Conservation (phyloP, 257 asterid species). For the Jaltomata sinuosa region DNA sequence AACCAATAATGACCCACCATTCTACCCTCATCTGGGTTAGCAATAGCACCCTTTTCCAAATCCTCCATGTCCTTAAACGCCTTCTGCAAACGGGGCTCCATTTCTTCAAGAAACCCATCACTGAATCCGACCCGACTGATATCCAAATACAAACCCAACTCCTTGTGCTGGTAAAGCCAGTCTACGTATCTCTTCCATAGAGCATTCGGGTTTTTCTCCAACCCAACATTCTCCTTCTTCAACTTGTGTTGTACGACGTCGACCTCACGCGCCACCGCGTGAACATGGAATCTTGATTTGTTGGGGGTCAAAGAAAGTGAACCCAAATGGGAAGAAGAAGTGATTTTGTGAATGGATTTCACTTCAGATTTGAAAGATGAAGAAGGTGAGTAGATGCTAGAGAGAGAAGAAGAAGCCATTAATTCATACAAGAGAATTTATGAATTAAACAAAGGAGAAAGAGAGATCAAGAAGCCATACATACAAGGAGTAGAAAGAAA, state of each 20-base stretch:
- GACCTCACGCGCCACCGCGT: conserved; percentile 75
- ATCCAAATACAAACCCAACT: conserved; percentile 80
- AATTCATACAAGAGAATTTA: too few species aligned
- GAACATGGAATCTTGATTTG: conserved; percentile 17
- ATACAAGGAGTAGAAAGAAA: background rate
- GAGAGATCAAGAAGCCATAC: background rate
- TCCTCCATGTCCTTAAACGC: conserved; percentile 77
- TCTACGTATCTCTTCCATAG: conserved; percentile 84
- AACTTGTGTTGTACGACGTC: conserved; percentile 17
- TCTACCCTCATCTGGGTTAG: conserved; percentile 94
- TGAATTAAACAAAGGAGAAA: too few species aligned
- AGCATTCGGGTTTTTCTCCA: conserved; percentile 56
- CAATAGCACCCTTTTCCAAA: conserved; percentile 91
- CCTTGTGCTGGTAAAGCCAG: conserved; percentile 96
- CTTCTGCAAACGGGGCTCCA: conserved; percentile 74
- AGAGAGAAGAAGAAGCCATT: conserved; percentile 38
- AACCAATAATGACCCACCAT: conserved; percentile 99
- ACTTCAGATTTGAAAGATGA: conserved; percentile 4
- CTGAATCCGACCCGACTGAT: conserved; percentile 89
- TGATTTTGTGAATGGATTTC: conserved; percentile 8
- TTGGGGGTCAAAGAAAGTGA: background rate
- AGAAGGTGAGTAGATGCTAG: conserved; percentile 12
- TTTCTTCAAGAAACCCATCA: conserved; percentile 57
- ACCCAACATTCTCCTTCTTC: conserved; percentile 10
- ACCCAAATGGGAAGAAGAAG: conserved; percentile 5